Evolutionary conservation across 495 filamentous ascomycete genomes (phyloP), one percentile per base, ranked within the genome.

Genomic region (Aspergillus incahuasiensis): DNA sequence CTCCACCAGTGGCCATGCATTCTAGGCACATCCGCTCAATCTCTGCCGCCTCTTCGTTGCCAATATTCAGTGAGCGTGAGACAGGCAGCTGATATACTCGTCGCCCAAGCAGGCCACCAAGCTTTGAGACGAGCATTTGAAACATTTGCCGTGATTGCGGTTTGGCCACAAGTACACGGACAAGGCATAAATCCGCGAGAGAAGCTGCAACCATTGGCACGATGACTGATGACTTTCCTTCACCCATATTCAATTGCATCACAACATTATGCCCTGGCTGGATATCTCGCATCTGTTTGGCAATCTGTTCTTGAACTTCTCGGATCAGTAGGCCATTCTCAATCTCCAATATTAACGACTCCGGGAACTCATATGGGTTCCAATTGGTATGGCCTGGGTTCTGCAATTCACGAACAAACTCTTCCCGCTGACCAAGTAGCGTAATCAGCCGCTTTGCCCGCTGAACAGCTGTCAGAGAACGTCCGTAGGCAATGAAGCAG

Each of bases 241-340:
- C 80, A 0, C 87, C 87, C 86, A 90, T 90, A 57, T 89, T 89
- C 19, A 91, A 66, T 61, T 90, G 86, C 68, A 90, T 76, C 9
- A 86, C 81, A 0, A 70, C 58, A 60, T 85, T 90, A 1, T 56
- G 12, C 0, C 55, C 67, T 0, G 59, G 58, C 0, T 57, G 50
- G 0, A 79, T 78, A 0, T 46, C 42, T n/a, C 70, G 79, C 85
- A 91, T 90, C 42, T 74, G 56, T 1, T 44, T 24, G 0, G 86
- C 83, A 47, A 89, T 83, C 4, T 79, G 50, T 7, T 73, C 67
- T 59, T 91, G 88, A 0, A 83, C 78, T 5, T 69, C 67, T 1
- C 87, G 79, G 24, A 90, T 85, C 5, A 82, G 58, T 18, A 91
- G 70, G 5, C 76, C 74, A 38, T 75, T 84, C 42, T 91, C 86